A percentile compares a stretch with the other conserved stretches of the same genome.
phyloP scores from a whole-genome alignment of 176 grass and related monocot genomes.

The Carex cristatella region DNA sequence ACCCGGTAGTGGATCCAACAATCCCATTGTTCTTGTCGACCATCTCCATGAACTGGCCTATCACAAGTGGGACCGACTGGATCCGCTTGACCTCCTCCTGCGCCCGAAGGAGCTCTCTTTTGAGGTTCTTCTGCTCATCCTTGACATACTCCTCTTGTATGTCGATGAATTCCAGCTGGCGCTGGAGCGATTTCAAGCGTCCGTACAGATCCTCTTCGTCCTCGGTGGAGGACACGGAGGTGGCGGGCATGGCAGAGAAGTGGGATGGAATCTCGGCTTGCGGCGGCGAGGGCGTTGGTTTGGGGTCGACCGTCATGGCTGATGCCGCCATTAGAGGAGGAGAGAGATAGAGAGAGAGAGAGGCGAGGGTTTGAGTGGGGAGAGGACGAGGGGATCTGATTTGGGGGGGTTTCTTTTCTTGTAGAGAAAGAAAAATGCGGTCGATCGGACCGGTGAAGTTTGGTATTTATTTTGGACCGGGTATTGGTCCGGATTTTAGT shows the following conservation, averaged over 20 bases:
- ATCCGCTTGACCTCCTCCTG: slow-evolving; percentile 99
- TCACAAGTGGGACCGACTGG: slow-evolving; percentile 93
- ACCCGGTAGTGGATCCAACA: slow-evolving; percentile 91
- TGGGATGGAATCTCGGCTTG: slow-evolving; percentile 36
- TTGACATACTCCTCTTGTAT: slow-evolving; percentile 98
- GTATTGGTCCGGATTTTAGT: not conserved
- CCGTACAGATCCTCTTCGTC: slow-evolving; percentile 86
- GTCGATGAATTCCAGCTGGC: slow-evolving; percentile 89
- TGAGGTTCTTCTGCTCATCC: slow-evolving; percentile 98
- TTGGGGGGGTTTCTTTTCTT: slow-evolving; percentile 16
- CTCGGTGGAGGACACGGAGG: slow-evolving; percentile 16
- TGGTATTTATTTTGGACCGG: not conserved
- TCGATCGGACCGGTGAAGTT: not conserved
- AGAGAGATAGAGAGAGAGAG: not conserved
- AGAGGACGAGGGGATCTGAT: not conserved
- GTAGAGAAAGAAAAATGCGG: slow-evolving; percentile 10
- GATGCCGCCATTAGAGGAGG: slow-evolving; percentile 30
- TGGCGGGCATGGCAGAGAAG: slow-evolving; percentile 11
- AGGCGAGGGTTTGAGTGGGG: not conserved
- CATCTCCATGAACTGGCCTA: slow-evolving; percentile 99
- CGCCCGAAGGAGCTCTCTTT: slow-evolving; percentile 81
- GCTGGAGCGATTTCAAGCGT: slow-evolving; percentile 83
- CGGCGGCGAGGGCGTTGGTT: slow-evolving; percentile 21
- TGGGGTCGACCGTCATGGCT: slow-evolving; percentile 20
- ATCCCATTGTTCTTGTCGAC: slow-evolving; percentile 97